Evolutionary conservation across 2,329 filamentous ascomycete species (phyloP).

Genomic region (Calonectria crousiana): DNA sequence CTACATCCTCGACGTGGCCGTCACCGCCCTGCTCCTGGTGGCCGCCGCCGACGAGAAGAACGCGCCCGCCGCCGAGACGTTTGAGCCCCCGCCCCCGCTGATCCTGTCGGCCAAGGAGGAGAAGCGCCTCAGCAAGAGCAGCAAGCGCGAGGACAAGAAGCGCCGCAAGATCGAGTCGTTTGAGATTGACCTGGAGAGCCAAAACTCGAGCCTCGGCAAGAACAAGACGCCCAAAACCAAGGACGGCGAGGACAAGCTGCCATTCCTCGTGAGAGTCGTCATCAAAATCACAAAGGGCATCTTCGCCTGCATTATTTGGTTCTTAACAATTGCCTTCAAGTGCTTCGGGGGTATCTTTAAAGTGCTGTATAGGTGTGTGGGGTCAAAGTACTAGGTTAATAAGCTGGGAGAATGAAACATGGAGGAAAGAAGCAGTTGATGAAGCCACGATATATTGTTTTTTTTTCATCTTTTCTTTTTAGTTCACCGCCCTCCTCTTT

Average conservation of each 20-base stretch:
- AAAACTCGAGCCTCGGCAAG: constrained; percentile 60
- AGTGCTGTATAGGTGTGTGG: constrained; percentile 63
- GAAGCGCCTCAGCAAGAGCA: constrained; percentile 46
- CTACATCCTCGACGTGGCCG: constrained; percentile 73
- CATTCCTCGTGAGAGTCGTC: constrained; percentile 60
- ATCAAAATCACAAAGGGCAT: constrained; percentile 65
- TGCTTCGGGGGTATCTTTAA: constrained; percentile 63
- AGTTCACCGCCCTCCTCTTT: background rate
- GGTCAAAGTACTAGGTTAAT: constrained; percentile 53
- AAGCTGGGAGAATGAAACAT: background rate
- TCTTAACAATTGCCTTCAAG: constrained; percentile 67
- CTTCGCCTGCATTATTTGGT: constrained; percentile 71
- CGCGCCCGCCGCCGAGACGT: constrained; percentile 58
- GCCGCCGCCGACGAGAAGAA: constrained; percentile 69
- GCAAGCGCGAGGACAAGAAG: constrained; percentile 46
- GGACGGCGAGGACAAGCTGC: constrained; percentile 61
- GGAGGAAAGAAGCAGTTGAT: constrained; percentile 10
- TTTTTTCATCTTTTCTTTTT: background rate
- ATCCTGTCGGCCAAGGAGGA: constrained; percentile 40
- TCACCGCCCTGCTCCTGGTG: constrained; percentile 70
- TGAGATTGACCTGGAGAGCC: constrained; percentile 73
- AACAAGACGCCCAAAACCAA: constrained; percentile 50
- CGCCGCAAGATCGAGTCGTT: constrained; percentile 65
- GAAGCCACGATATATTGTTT: constrained; percentile 7
- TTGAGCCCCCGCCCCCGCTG: constrained; percentile 68